Evolutionary conservation across 2,329 filamentous ascomycete species (phyloP).

Genomic region (Phyllosticta citriasiana): DNA sequence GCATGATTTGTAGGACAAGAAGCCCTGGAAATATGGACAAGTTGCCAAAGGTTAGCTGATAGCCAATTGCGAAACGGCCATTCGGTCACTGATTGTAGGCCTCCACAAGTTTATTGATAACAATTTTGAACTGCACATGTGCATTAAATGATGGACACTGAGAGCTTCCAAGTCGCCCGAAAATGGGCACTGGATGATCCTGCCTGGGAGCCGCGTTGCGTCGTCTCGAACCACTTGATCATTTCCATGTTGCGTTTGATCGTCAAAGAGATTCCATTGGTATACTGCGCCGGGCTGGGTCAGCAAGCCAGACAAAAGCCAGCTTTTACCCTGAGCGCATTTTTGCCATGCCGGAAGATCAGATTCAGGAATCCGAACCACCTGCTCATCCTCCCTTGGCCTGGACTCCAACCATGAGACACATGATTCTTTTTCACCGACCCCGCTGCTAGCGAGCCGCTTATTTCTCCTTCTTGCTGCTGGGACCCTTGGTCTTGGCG

Average conservation of each 20-base stretch:
- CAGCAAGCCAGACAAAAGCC: conserved; percentile 10
- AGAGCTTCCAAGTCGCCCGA: background rate
- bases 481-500: conserved; percentile 87
- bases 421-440: conserved; percentile 10
- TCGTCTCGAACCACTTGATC: background rate
- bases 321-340: conserved; percentile 8
- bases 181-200: background rate
- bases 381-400: conserved; percentile 5
- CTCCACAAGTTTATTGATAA: too few relatives aligned
- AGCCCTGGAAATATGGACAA: too few relatives aligned
- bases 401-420: conserved; percentile 7
- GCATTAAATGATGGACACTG: background rate
- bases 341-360: background rate
- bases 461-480: conserved; percentile 64
- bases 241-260: conserved; percentile 3
- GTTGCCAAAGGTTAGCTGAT: too few relatives aligned
- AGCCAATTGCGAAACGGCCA: too few relatives aligned
- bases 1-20: too few relatives aligned
- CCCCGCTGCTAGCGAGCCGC: conserved; percentile 14
- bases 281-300: conserved; percentile 11
- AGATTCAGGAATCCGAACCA: conserved; percentile 6
- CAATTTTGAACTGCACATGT: too few relatives aligned
- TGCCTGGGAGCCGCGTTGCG: background rate
- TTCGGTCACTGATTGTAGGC: too few relatives aligned
- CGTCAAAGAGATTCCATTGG: conserved; percentile 12